A percentile compares a stretch with the other conserved stretches of the same genome.
phyloP scores from a whole-genome alignment of 192 early-diverging fungal genomes.

The Phycomyces blakesleeanus region DNA sequence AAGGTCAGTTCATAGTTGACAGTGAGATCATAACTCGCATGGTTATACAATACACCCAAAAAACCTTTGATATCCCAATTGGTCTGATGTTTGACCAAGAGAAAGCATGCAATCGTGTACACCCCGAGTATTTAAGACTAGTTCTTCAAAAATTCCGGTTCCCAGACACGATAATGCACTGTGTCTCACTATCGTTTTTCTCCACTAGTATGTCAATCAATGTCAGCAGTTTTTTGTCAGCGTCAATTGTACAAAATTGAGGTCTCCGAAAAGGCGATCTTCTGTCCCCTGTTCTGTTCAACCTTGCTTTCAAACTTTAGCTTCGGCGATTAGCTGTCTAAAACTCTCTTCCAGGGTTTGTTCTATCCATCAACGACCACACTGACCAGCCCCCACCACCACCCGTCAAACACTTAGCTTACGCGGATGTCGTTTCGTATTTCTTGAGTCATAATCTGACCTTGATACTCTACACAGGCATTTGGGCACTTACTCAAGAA shows the following conservation, averaged over 20 bases:
- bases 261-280: slow-evolving; percentile 36
- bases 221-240: slow-evolving; percentile 16
- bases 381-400: neutral
- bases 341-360: neutral
- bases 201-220: slow-evolving; percentile 12
- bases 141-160: neutral
- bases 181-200: slow-evolving; percentile 1
- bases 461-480: neutral
- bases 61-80: too few relatives aligned
- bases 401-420: neutral
- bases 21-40: slow-evolving; percentile 6
- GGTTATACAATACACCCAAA: too few relatives aligned
- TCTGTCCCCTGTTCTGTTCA: slow-evolving; percentile 28
- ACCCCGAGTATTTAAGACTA: too few relatives aligned
- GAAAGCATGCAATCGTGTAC: too few relatives aligned
- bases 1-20: slow-evolving; percentile 9
- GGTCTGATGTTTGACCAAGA: too few relatives aligned
- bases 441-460: slow-evolving; percentile 6
- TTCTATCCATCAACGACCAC: neutral
- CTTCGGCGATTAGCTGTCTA: slow-evolving; percentile 2
- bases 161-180: too few relatives aligned
- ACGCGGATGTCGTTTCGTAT: slow-evolving; percentile 21
- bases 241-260: slow-evolving; percentile 13
- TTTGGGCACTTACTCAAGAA: neutral
- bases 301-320: slow-evolving; percentile 24